Evolutionary conservation across 1,284 basidiomycete species (phyloP).

Genomic region (Trametes hirsuta): DNA sequence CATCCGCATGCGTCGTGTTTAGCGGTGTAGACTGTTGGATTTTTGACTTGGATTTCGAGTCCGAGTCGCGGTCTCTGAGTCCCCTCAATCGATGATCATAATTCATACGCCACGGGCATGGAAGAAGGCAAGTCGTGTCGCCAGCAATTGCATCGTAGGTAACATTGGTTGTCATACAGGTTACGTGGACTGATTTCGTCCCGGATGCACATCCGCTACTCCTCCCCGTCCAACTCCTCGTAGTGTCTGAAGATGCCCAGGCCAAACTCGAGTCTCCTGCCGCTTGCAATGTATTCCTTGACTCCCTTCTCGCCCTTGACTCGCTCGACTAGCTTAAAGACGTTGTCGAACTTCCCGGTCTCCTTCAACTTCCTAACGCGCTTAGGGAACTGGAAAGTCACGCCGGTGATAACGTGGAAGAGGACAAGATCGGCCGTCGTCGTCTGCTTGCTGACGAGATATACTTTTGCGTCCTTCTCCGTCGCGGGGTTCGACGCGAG

Average conservation of each 20-base stretch:
- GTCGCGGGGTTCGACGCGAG: constrained; percentile 37
- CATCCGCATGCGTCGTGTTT: too few relatives aligned
- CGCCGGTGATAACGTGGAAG: constrained; percentile 46
- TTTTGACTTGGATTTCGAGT: too few relatives aligned
- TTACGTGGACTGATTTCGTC: neutral
- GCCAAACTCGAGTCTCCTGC: constrained; percentile 41
- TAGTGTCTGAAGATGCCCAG: constrained; percentile 51
- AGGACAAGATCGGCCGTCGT: constrained; percentile 52
- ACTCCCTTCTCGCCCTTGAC: constrained; percentile 40
- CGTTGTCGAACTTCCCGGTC: constrained; percentile 35
- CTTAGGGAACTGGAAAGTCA: constrained; percentile 52
- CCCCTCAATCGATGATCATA: neutral
- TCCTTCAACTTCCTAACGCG: constrained; percentile 36
- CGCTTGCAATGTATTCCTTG: constrained; percentile 47
- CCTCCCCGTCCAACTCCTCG: constrained; percentile 46
- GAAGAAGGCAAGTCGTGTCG: neutral
- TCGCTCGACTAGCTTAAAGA: constrained; percentile 38
- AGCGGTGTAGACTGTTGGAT: too few relatives aligned
- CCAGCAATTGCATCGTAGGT: neutral
- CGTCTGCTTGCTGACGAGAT: constrained; percentile 42
- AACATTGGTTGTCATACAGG: neutral
- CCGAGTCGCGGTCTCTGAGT: neutral
- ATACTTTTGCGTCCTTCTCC: constrained; percentile 29
- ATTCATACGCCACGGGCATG: neutral
- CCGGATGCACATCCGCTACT: constrained; percentile 15